Base-by-base conservation (phyloP, 148 eudicot genomes). In the Diospyros lotus region DNA sequence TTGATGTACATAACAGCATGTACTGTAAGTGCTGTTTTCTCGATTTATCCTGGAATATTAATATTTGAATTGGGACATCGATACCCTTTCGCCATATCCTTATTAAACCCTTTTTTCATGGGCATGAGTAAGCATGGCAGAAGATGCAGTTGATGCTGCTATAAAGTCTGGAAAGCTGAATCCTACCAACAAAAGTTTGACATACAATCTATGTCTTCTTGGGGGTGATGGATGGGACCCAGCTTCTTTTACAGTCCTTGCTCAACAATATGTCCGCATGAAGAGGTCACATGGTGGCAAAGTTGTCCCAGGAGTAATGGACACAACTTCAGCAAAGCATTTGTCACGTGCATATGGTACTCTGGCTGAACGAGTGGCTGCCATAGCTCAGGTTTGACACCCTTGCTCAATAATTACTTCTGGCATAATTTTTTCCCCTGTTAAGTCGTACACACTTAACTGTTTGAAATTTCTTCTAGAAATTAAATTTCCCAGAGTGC, bases 181-280 rank as follows among this genome's bases (percentile, higher is more conserved):
- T 61, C 91, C 95, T 68, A 62, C 82, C 58, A 92, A 82, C 55
- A 78, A 83, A 73, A 87, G 92, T 76, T 75, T 94, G 53, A 94
- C 98, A 10, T 60, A 82, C 76, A 86, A 89, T 71, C 81, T 94
- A 73, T 75, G 78, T 74, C 90, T 94, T 46, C 50, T 86, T 78
- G 98, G 98, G 68, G 97, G 92, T 48, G 79, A 87, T 78, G 96
- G 93, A 59, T 94, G 96, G 96, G 96, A 94, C 64, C 92, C 93
- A 72, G 80, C 98, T 70, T 86, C 87, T 78, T 94, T 94, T 69
- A 90, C 98, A 6, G 82, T 84, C 73, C 86, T 94, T 75, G 91
- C 98, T 52, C 98, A 94, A 77, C 97, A 92, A 74, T 92, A 90
- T 77, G 83, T 87, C 73, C 92, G 98, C 68, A 87, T 85, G 93